These are phyloP conservation scores for Hypomyces rosellus DNA, from an alignment of 2,329 filamentous ascomycete genomes.

Conservation along the genomic window DNA sequence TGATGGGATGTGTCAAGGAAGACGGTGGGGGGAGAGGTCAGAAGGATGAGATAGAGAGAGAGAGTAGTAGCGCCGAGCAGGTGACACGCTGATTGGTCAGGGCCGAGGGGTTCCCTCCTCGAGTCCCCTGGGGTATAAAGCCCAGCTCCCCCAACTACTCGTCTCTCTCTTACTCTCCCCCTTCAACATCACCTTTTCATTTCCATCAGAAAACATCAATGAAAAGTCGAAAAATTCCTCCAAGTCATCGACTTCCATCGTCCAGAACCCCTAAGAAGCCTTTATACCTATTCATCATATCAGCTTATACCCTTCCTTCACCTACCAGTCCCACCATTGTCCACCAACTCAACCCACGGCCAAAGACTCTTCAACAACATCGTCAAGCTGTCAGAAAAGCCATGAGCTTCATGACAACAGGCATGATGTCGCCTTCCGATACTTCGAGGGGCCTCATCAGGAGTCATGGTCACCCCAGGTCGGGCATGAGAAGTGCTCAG, in stretches of 20 bases:
- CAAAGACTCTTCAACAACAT: not conserved
- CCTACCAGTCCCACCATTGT: not conserved
- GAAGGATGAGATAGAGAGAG: not conserved
- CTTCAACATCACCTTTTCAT: not conserved
- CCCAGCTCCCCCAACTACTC: not conserved
- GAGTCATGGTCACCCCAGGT: slow-evolving; percentile 1
- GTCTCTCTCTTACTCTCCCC: not conserved
- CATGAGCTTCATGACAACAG: slow-evolving; percentile 3
- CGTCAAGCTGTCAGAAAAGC: slow-evolving; percentile 1
- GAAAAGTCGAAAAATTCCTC: not conserved
- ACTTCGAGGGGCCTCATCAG: not conserved
- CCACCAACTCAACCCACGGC: not conserved
- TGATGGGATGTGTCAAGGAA: not conserved
- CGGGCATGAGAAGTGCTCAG: not conserved
- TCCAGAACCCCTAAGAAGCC: not conserved
- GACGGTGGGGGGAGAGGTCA: not conserved
- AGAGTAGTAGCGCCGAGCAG: not conserved
- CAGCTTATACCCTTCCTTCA: not conserved
- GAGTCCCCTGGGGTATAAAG: not conserved
- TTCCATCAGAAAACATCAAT: not conserved
- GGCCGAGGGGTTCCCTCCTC: not conserved
- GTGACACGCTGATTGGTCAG: not conserved
- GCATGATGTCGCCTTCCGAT: slow-evolving; percentile 3
- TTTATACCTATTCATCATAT: not conserved
- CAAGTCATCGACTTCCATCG: not conserved